Conservation (phyloP, 192 early-diverging fungal species). For the Backusella australiensis region DNA sequence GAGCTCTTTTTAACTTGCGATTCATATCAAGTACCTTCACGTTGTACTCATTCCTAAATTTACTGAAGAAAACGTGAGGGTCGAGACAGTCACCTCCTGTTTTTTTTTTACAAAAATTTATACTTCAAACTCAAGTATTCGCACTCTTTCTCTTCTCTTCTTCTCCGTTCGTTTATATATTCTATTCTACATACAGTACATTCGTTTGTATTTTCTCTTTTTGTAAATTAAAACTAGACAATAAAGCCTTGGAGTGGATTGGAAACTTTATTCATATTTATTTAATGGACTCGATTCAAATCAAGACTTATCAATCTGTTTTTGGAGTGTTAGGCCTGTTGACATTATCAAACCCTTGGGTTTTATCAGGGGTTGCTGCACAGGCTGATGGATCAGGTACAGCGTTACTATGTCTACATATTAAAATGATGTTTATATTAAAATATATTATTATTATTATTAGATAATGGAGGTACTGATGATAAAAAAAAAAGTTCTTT, state of each 20-base stretch:
- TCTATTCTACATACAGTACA: neutral
- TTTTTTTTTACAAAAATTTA: neutral
- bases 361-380: neutral
- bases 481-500: neutral
- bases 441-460: neutral
- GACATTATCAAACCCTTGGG: slow-evolving; percentile 3
- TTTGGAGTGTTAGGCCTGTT: neutral
- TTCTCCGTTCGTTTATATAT: neutral
- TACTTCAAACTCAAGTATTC: neutral
- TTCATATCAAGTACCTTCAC: neutral
- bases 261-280: neutral
- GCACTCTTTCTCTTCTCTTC: neutral
- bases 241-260: neutral
- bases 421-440: neutral
- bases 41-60: neutral
- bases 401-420: neutral
- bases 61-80: neutral
- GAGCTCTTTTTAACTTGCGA: neutral
- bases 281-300: neutral
- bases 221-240: neutral
- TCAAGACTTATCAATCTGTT: neutral
- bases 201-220: neutral
- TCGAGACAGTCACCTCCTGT: slow-evolving; percentile 3
- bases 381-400: neutral
- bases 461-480: neutral